A percentile compares a stretch with the other conserved stretches of the same genome.
phyloP scores from a whole-genome alignment of 345 rosid species.

The Zanthoxylum bungeanum region DNA sequence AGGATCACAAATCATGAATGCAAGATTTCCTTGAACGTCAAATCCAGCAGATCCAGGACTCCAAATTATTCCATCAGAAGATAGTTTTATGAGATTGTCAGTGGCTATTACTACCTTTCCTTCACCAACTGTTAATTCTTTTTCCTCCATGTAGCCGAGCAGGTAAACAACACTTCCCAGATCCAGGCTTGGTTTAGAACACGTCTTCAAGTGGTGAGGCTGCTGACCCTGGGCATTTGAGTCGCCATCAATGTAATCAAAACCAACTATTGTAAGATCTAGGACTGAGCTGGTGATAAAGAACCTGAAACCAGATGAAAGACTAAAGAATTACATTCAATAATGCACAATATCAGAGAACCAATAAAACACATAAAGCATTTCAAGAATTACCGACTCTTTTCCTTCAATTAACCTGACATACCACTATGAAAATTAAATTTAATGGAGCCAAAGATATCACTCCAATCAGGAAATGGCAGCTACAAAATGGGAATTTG shows the following conservation, averaged over 20 bases:
- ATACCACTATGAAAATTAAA: background rate
- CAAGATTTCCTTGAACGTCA: conserved; percentile 86
- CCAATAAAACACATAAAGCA: background rate
- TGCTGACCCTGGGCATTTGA: conserved; percentile 61
- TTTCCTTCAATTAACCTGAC: background rate
- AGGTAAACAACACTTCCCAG: conserved; percentile 74
- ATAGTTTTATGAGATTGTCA: conserved; percentile 84
- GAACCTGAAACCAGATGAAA: conserved; percentile 56
- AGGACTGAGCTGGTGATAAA: conserved; percentile 87
- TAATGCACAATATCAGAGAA: background rate
- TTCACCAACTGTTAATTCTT: conserved; percentile 71
- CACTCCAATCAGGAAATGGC: background rate
- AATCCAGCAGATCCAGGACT: conserved; percentile 94
- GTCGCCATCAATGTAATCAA: conserved; percentile 79
- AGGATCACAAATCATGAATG: conserved; percentile 96
- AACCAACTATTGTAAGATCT: conserved; percentile 86
- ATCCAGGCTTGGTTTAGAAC: conserved; percentile 74
- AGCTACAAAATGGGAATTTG: background rate
- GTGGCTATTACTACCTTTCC: conserved; percentile 95
- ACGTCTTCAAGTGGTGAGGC: conserved; percentile 77
- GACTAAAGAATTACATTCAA: conserved; percentile 2
- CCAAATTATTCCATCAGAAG: conserved; percentile 74
- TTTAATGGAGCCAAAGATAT: background rate
- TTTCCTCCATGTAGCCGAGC: conserved; percentile 61
- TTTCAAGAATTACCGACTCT: background rate